Base-by-base conservation (phyloP, 1,284 basidiomycete genomes). In the Neolentinus lepideus region DNA sequence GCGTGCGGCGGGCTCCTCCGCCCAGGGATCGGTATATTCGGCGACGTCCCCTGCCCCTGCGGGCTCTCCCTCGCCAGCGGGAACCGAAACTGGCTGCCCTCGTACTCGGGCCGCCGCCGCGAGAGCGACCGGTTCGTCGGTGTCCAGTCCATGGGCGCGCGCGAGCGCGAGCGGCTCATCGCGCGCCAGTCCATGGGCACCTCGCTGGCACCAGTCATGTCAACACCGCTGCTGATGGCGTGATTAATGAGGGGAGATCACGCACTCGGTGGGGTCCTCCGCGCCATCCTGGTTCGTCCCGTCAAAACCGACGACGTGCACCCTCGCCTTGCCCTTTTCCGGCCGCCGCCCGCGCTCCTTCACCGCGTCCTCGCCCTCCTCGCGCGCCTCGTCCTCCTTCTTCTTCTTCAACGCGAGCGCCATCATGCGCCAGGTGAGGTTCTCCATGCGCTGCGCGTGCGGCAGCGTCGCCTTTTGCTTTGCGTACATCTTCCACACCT, bases 341-440 rank as follows among this genome's bases (percentile, higher is more conserved):
- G 84, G 80, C 56, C 84, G 69, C 55, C 89, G 76, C 22, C 88
- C 88, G 63, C 89, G 76, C 12, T 51, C 50, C 54, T 58, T 56
- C 57, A 48, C 36, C 56, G 61, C 57, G 48, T 36, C 51, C 43
- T 51, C 61, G 51, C 57, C 61, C 58, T 54, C 54, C 55, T 58
- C 62, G 54, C 58, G 65, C 53, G 61, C 85, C 65, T 83, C 92
- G 56, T 84, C 86, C 55, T 82, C 87, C 70, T 81, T 88, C 74
- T 90, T 88, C 77, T 92, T 94, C 75, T 90, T 88, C 59, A 98
- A 72, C 9, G 89, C 90, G 66, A 99, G 77, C 46, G 94, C 90
- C 95, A 98, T 98, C 92, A 98, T 92, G 59, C 97, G 76, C 96
- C 96, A 98, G 0, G 94, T 97, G 54, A 98, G 70, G 67, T 97